Evolutionary conservation across 208 protist species (phyloP).

Genomic region (Tritrichomonas foetus): DNA sequence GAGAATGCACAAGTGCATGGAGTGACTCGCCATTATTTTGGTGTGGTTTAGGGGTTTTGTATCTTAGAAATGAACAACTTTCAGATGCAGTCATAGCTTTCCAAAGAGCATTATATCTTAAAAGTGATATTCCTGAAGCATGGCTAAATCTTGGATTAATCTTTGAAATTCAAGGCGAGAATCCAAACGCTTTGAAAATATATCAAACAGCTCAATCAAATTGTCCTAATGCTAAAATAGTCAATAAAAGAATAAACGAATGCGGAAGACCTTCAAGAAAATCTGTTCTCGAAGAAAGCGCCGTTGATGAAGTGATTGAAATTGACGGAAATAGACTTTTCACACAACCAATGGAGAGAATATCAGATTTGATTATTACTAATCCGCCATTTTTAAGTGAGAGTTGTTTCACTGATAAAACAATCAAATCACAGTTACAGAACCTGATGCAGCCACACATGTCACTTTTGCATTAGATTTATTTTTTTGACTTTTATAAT

Average conservation of each 20-base stretch:
- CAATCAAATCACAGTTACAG: no score
- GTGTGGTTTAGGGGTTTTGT: neutral
- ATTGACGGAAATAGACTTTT: no score
- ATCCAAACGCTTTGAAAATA: neutral
- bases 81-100: neutral
- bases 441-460: no score
- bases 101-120: neutral
- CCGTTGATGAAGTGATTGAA: no score
- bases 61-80: neutral
- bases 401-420: no score
- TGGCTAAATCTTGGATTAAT: conserved; percentile 19
- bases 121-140: neutral
- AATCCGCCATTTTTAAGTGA: no score
- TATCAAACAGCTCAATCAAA: neutral
- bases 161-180: neutral
- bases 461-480: no score
- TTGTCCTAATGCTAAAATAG: neutral
- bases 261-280: neutral
- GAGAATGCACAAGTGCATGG: neutral
- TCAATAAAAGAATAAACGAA: conserved; percentile 11
- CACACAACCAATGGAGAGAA: no score
- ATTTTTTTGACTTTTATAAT: no score
- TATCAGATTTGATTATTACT: no score
- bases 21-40: conserved; percentile 31
- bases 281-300: no score